Conservation (phyloP, 345 rosid species). For the Acer yangbiense region DNA sequence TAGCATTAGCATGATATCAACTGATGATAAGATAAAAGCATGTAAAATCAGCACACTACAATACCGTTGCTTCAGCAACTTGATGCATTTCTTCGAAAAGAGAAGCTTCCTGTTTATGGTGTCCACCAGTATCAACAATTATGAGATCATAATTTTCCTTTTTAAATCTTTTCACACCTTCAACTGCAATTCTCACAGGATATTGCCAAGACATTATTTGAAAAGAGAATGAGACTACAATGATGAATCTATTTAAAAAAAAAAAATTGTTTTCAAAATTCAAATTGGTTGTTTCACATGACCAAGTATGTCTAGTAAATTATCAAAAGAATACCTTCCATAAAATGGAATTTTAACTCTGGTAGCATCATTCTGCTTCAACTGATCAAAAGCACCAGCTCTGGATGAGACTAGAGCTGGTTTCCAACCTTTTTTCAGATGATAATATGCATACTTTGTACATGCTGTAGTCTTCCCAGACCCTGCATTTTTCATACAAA, state of each 20-base stretch:
- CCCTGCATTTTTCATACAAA: conserved; percentile 7
- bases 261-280: neutral
- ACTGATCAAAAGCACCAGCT: conserved; percentile 91
- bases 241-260: neutral
- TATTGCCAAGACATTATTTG: conserved; percentile 29
- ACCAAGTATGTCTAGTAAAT: neutral
- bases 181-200: conserved; percentile 89
- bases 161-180: conserved; percentile 90
- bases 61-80: conserved; percentile 96
- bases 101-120: conserved; percentile 94
- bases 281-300: neutral
- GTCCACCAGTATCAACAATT: conserved; percentile 93
- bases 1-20: neutral
- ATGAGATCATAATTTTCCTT: conserved; percentile 91
- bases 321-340: conserved; percentile 56
- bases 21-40: neutral
- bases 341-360: conserved; percentile 84
- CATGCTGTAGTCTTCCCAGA: conserved; percentile 84
- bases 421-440: no score
- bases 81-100: conserved; percentile 98
- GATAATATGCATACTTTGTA: conserved; percentile 83
- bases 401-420: conserved; percentile 85
- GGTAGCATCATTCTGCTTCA: conserved; percentile 77
- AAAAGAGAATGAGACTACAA: neutral
- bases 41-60: conserved; percentile 3